Evolutionary conservation across 2,329 filamentous ascomycete species (phyloP), one percentile per base, ranked within the genome.

Genomic region (Calonectria pseudoturangicola): DNA sequence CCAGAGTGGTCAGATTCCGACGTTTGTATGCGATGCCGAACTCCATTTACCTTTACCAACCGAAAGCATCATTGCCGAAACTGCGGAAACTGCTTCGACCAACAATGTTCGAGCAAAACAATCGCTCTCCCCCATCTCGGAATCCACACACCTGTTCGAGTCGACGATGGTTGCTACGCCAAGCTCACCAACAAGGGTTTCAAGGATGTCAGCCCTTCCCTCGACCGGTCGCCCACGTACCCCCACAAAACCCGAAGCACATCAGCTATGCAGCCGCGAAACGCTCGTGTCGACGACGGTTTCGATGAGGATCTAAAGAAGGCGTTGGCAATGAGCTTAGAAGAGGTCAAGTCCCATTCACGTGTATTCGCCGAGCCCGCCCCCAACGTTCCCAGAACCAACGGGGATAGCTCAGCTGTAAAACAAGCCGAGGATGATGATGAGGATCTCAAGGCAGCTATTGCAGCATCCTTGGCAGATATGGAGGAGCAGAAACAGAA

Each of bases 401-500:
- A 84, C 69, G 84, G 75, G 8, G 74, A 85, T 62, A 75, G 82
- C 4, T 73, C 81, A 3, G 76, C 83, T 3, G 66, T 84, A 73
- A 88, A 87, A 78, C 85, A 85, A 66, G 91, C 90, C 3, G 95
- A 98, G 66, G 95, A 98, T 70, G 96, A 98, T 68, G 97, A 99
- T 81, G 93, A 95, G 0, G 96, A 98, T 80, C 86, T 99, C 33
- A 97, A 97, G 82, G 95, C 96, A 30, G 97, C 97, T 4, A 98
- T 99, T 81, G 96, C 96, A 43, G 96, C 97, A 21, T 98, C 97
- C 6, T 83, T 99, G 71, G 94, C 94, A 28, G 97, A 99, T 81
- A 98, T 98, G 95, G 97, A 99, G 84, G 94, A 98, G 83, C 96
- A 99, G 83, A 98, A 99, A 88, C 93, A 96, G 85, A 93, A 92